A percentile compares a stretch with the other conserved stretches of the same genome.
Evolutionary conservation across 1,284 basidiomycete genomes (phyloP).

Genomic region (Ceratobasidium sp.): DNA sequence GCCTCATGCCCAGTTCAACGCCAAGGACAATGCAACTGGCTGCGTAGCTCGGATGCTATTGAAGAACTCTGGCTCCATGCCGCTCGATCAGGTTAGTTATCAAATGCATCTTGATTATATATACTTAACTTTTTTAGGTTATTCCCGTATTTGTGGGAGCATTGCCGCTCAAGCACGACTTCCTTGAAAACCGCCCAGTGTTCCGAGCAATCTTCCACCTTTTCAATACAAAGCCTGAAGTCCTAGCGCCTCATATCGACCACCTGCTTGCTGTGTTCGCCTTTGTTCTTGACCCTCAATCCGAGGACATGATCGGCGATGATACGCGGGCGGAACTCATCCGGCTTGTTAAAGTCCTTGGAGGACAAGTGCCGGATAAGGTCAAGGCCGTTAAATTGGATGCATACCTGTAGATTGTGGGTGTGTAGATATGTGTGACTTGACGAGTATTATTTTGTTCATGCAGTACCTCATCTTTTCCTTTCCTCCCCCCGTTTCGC

Average conservation of each 20-base stretch:
- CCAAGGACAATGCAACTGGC: conserved; percentile 94
- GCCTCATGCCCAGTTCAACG: conserved; percentile 72
- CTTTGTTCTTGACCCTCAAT: conserved; percentile 78
- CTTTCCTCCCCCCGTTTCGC: not conserved
- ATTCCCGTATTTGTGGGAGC: conserved; percentile 82
- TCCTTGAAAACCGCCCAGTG: conserved; percentile 85
- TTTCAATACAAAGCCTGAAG: conserved; percentile 74
- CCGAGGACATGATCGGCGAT: conserved; percentile 74
- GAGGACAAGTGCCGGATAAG: conserved; percentile 72
- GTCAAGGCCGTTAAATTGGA: conserved; percentile 74
- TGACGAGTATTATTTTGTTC: not conserved
- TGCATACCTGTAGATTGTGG: conserved; percentile 23
- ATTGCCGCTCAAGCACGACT: conserved; percentile 87
- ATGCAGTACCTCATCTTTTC: not conserved
- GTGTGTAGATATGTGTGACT: not conserved
- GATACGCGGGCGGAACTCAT: conserved; percentile 78
- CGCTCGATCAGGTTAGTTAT: conserved; percentile 70
- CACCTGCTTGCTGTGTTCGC: conserved; percentile 81
- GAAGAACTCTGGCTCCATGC: conserved; percentile 80
- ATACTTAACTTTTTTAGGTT: conserved; percentile 55
- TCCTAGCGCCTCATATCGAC: conserved; percentile 80
- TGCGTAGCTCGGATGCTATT: conserved; percentile 88
- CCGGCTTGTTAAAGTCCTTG: conserved; percentile 75
- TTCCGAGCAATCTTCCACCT: conserved; percentile 90
- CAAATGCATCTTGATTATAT: not conserved